Base-by-base conservation (phyloP, 2,329 filamentous ascomycete genomes). In the Sphaerulina musiva region DNA sequence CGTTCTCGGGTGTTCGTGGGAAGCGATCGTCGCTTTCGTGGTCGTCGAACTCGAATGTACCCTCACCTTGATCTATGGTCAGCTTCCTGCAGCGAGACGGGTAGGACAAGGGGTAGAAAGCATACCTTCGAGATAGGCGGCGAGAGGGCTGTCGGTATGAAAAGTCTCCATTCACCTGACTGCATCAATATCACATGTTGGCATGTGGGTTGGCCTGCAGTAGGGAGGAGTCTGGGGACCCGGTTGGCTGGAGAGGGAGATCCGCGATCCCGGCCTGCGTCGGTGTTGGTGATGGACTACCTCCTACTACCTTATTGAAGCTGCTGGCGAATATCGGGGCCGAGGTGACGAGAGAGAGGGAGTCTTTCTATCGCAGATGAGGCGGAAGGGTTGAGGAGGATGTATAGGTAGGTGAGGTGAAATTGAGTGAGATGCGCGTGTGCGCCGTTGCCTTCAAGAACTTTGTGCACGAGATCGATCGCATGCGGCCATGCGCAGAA, bases 51-150 rank as follows among this genome's bases (percentile, higher is more conserved):
- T 67, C 64, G 43, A 62, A 65, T 31, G 62, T 60, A 42, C 67
- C 67, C 43, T 69, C 62, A 51, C 67, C 67, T 69, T 50, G 34
- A 34, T 29, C 14, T 23, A 29, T 46, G 52, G 48, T 53, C 50
- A 55, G 56, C 34, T 42, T 29, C 5, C 26, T 29, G 26, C 26
- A 29, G 26, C 26, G 5, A 29, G 26, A 29, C 26, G 2, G 36
- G 7, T 7, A 12, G 9, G 5, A 2, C 26, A 36, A 34, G 34
- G 31, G 41, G 20, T 39, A n/a, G 17, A 20, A 9, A 11, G 72
- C 78, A 66, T 73, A 93, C 91, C 90, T 82, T 91, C 85, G 64
- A 96, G 83, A 75, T 93, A 93, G 67, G 87, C 84, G 69, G 89
- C 90, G 73, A 96, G 79, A 65, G 91, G 91, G 70, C 88, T 87